A percentile compares a stretch with the other conserved stretches of the same genome.
Conservation (phyloP, 2,329 filamentous ascomycete species). For the Apiospora saccharicola region DNA sequence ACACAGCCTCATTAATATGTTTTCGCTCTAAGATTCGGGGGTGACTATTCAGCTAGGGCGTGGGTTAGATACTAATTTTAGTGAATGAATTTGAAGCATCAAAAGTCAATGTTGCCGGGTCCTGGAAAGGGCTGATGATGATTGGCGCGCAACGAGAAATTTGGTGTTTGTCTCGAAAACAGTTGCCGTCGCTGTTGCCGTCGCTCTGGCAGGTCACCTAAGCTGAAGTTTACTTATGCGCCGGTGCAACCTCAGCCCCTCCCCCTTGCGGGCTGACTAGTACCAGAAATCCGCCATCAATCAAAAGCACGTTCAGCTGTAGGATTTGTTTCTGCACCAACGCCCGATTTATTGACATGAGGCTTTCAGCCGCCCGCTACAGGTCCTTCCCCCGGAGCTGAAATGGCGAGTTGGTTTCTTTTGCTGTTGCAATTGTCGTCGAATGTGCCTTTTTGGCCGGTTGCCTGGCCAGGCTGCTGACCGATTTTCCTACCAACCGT, state of each 20-base stretch:
- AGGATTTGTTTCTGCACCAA: neutral
- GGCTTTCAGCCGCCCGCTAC: neutral
- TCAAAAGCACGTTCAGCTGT: neutral
- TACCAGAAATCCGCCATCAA: neutral
- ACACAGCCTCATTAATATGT: too few species aligned
- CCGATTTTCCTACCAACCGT: neutral
- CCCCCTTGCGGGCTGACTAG: neutral
- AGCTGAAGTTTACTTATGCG: slow-evolving; percentile 9
- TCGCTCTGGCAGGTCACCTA: neutral
- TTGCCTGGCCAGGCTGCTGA: slow-evolving; percentile 11
- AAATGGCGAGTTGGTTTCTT: neutral
- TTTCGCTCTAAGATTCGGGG: too few species aligned
- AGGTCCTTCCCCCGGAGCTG: neutral
- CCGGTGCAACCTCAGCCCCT: neutral
- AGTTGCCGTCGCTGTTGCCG: neutral
- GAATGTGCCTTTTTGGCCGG: neutral
- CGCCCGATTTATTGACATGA: neutral
- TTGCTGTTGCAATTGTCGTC: neutral
- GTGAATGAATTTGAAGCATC: neutral
- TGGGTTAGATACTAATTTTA: neutral
- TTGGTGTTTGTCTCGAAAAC: neutral
- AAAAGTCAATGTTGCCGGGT: slow-evolving; percentile 1
- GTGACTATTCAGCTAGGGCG: too few species aligned
- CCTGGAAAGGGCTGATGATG: neutral
- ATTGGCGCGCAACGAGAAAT: neutral